These are phyloP conservation scores for Liquidambar formosana DNA, from an alignment of 164 flowering plant species.

Conservation along the genomic window DNA sequence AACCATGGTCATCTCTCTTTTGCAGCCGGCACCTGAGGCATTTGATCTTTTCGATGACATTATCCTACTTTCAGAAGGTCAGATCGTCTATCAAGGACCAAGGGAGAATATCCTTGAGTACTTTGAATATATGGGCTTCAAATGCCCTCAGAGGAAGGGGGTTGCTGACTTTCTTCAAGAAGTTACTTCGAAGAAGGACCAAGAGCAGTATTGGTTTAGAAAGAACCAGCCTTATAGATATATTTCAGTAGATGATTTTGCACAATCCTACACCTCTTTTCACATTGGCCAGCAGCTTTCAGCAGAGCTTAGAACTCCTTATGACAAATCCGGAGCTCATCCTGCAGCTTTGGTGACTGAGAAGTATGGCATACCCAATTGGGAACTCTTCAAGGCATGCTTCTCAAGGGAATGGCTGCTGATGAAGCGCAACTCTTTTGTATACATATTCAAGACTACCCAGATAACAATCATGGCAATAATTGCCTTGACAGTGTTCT, in stretches of 20 bases:
- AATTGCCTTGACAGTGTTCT: conserved; percentile 52
- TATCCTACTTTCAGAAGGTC: conserved; percentile 58
- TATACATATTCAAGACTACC: conserved; percentile 54
- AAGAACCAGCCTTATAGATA: conserved; percentile 37
- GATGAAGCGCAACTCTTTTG: conserved; percentile 55
- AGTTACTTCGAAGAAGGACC: conserved; percentile 64
- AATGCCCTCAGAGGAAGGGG: conserved; percentile 61
- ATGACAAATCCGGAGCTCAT: conserved; percentile 40
- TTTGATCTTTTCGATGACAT: conserved; percentile 59
- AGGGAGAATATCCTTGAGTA: conserved; percentile 47
- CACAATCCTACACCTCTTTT: conserved; percentile 29
- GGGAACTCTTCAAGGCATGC: conserved; percentile 55
- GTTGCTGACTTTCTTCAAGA: conserved; percentile 66
- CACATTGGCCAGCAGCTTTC: conserved; percentile 41
- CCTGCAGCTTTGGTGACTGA: conserved; percentile 55
- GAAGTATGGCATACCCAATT: conserved; percentile 52
- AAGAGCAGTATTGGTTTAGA: conserved; percentile 57
- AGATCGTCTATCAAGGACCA: conserved; percentile 59
- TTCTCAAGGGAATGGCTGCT: conserved; percentile 57
- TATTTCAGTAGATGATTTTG: conserved; percentile 45
- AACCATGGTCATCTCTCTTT: conserved; percentile 61
- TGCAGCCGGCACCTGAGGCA: conserved; percentile 68
- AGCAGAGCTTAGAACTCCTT: conserved; percentile 40
- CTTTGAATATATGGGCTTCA: conserved; percentile 54
- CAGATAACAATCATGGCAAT: conserved; percentile 60